Conservation (phyloP, 2,329 filamentous ascomycete genomes). For the Hypomyces perniciosus region DNA sequence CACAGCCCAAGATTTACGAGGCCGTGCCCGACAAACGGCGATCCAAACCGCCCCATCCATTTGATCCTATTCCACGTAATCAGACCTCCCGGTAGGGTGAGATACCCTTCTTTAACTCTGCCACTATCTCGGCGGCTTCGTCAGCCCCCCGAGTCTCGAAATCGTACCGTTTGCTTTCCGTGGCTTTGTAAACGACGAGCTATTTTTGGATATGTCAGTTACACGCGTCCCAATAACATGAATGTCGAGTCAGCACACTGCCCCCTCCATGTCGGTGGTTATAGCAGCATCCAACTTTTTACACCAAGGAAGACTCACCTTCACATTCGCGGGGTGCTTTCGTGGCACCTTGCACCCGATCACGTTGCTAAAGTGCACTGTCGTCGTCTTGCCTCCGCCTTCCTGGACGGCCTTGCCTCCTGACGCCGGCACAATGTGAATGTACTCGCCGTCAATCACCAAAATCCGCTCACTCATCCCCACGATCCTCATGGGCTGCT, state of each 20-base stretch:
- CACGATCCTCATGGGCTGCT: constrained; percentile 76
- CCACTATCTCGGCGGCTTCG: constrained; percentile 73
- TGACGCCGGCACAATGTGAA: constrained; percentile 73
- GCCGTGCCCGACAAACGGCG: neutral
- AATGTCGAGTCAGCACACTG: constrained; percentile 5
- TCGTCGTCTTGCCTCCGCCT: constrained; percentile 64
- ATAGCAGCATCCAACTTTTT: neutral
- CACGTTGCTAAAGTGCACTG: constrained; percentile 75
- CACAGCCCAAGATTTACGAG: neutral
- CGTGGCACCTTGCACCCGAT: constrained; percentile 76
- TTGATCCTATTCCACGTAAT: neutral
- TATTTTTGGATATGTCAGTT: constrained; percentile 25
- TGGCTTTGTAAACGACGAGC: constrained; percentile 67
- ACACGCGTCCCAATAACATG: neutral
- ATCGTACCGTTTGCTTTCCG: constrained; percentile 75
- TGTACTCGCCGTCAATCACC: constrained; percentile 78
- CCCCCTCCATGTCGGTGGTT: neutral
- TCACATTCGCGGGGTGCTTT: constrained; percentile 74
- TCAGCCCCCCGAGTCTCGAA: constrained; percentile 70
- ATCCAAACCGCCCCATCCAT: neutral
- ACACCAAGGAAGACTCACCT: constrained; percentile 48
- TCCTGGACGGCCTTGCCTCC: constrained; percentile 61
- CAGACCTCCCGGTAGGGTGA: constrained; percentile 55
- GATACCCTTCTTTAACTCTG: constrained; percentile 70
- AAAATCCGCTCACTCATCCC: constrained; percentile 69